Percentiles rank a stretch among this genome's conserved stretches.
Evolutionary conservation across 2,329 filamentous ascomycete genomes (phyloP).

Genomic region (Colletotrichum sp.): DNA sequence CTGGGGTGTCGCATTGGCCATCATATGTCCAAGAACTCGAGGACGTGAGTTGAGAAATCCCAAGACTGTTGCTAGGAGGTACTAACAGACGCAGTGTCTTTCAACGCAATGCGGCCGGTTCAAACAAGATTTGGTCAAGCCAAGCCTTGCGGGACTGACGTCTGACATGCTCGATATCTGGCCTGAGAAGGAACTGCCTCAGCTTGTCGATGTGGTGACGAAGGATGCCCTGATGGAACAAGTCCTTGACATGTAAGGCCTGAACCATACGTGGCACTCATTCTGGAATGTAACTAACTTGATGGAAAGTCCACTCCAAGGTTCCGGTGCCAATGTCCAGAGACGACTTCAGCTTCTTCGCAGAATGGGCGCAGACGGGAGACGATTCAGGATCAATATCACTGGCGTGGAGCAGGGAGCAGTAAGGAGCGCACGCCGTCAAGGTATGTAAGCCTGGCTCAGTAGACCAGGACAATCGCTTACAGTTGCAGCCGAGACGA

Average conservation of each 20-base stretch:
- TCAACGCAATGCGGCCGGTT: constrained; percentile 31
- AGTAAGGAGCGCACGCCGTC: not conserved
- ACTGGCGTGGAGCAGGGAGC: constrained; percentile 15
- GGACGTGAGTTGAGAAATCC: constrained; percentile 27
- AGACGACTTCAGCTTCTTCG: constrained; percentile 23
- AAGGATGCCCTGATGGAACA: constrained; percentile 37
- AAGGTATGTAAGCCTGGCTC: not conserved
- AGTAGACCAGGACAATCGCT: not conserved
- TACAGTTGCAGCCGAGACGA: constrained; percentile 17
- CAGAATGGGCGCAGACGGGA: constrained; percentile 28
- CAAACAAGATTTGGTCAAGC: constrained; percentile 28
- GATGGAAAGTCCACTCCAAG: constrained; percentile 8
- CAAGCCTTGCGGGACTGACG: constrained; percentile 18
- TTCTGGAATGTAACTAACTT: not conserved
- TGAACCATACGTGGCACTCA: too few relatives aligned
- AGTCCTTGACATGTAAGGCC: constrained; percentile 24
- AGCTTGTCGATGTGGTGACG: constrained; percentile 34
- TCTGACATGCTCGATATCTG: constrained; percentile 33
- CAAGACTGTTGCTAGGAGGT: too few relatives aligned
- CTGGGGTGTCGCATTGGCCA: constrained; percentile 37
- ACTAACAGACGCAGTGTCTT: constrained; percentile 26
- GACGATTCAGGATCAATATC: constrained; percentile 27
- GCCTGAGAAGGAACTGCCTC: constrained; percentile 30
- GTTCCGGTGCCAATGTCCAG: constrained; percentile 7
- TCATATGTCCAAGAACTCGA: constrained; percentile 36